Evolutionary conservation across 2,329 filamentous ascomycete species (phyloP), one percentile per base, ranked within the genome.

Genomic region (Nemania sp.): DNA sequence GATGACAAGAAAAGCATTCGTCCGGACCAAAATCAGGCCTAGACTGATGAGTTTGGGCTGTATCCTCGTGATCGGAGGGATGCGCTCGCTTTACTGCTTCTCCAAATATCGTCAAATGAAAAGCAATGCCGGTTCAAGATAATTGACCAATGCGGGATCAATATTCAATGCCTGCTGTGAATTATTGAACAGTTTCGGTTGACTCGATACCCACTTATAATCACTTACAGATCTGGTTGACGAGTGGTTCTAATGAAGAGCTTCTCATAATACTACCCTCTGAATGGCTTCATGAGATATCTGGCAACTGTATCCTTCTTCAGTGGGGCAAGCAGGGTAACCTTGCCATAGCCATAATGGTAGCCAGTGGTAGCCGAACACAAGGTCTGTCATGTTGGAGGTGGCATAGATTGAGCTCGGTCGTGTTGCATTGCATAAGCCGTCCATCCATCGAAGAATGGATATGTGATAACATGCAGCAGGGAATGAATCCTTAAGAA

Each of bases 391-490:
- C 31, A 45, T 41, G 49, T 59, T 56, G 56, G 58, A 58, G 55
- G 30, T 24, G 41, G 45, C 50, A 43, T 50, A 50, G 50, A 42
- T 41, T 42, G 47, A 37, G 34, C 51, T 45, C 42, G 51, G 54
- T 48, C 39, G 54, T 49, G 57, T 60, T 54, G 52, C 52, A 60
- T 60, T 50, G 54, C 57, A 54, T 53, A 23, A 40, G 44, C 46
- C 44, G 51, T 37, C 46, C 33, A 34, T 55, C 51, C 50, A 49
- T 54, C 36, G 36, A 52, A 34, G n/a, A n/a, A 31, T 31, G 28
- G 28, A 50, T 40, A 49, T 52, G 56, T 59, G 49, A 50, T 56
- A 42, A 26, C 15, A 36, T 50, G 56, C 43, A 45, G 8, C 31
- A 9, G 44, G 48, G 49, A 57, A 57, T 52, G 45, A 51, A 47